Conservation (phyloP, 2,329 filamentous ascomycete genomes). For the Knufia petricola region DNA sequence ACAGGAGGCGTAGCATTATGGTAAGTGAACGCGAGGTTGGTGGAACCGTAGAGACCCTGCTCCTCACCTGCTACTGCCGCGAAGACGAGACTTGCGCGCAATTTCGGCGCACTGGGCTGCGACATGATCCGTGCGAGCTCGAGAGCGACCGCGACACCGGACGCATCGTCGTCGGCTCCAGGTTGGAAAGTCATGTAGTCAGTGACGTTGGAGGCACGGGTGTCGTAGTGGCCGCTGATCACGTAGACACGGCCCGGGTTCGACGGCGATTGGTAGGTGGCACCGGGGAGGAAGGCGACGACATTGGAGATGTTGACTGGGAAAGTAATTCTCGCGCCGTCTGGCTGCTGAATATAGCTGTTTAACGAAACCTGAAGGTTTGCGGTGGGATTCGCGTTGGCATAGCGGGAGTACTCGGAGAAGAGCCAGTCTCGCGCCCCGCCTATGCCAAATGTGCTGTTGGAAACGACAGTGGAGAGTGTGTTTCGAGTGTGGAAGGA, state of each 20-base stretch:
- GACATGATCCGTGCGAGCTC: slow-evolving; percentile 47
- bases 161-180: slow-evolving; percentile 50
- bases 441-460: slow-evolving; percentile 42
- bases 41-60: slow-evolving; percentile 45
- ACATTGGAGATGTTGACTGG: slow-evolving; percentile 47
- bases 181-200: slow-evolving; percentile 46
- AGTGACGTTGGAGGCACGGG: slow-evolving; percentile 40
- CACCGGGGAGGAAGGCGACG: slow-evolving; percentile 43
- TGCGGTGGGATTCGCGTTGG: slow-evolving; percentile 37
- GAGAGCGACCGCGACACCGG: slow-evolving; percentile 45
- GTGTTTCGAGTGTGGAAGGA: slow-evolving; percentile 51
- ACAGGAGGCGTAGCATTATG: slow-evolving; percentile 36
- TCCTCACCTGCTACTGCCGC: slow-evolving; percentile 50
- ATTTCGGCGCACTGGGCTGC: slow-evolving; percentile 28
- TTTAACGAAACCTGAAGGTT: slow-evolving; percentile 42
- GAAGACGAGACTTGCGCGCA: slow-evolving; percentile 46
- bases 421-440: slow-evolving; percentile 50
- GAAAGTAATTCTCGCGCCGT: slow-evolving; percentile 37
- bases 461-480: slow-evolving; percentile 43
- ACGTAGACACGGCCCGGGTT: slow-evolving; percentile 44
- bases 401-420: slow-evolving; percentile 41
- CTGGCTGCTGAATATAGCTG: slow-evolving; percentile 43
- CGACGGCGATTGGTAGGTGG: slow-evolving; percentile 19
- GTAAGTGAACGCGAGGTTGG: slow-evolving; percentile 44
- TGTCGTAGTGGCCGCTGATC: slow-evolving; percentile 49